These are phyloP conservation scores for Telfairia occidentalis DNA, from an alignment of 331 rosid species.

Conservation along the genomic window DNA sequence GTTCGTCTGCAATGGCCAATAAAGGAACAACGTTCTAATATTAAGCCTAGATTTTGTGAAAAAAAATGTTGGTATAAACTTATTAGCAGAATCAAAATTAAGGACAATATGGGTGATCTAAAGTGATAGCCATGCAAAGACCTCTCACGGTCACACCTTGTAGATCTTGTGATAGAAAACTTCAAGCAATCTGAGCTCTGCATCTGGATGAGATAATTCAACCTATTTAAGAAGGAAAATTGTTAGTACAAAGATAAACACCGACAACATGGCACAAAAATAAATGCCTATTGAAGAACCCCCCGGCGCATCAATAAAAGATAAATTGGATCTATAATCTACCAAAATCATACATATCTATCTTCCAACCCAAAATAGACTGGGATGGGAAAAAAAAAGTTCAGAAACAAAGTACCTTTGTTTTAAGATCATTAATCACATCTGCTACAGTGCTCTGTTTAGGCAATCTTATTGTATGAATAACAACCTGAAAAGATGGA, in stretches of 20 bases:
- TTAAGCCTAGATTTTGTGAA: neutral
- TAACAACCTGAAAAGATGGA: constrained; percentile 45
- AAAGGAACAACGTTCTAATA: neutral
- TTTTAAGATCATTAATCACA: constrained; percentile 68
- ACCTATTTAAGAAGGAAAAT: constrained; percentile 36
- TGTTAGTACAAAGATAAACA: neutral
- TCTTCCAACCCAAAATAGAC: neutral
- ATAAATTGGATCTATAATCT: neutral
- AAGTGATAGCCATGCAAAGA: constrained; percentile 13
- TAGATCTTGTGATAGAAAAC: constrained; percentile 90
- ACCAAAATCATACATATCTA: neutral
- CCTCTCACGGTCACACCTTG: constrained; percentile 44
- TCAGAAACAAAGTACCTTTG: constrained; percentile 43
- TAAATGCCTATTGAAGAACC: neutral
- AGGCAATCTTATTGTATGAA: constrained; percentile 76
- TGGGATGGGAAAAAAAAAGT: neutral
- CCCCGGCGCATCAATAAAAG: neutral
- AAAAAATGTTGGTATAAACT: neutral
- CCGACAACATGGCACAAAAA: neutral
- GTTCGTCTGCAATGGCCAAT: neutral
- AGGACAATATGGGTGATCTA: constrained; percentile 2
- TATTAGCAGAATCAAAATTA: neutral
- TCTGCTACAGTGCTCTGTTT: constrained; percentile 84
- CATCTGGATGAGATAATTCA: constrained; percentile 63
- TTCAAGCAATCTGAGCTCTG: constrained; percentile 85